A percentile compares a stretch with the other conserved stretches of the same genome.
These are phyloP conservation scores for Neurospora sp. DNA, from an alignment of 495 filamentous ascomycete genomes.

Conservation along the genomic window DNA sequence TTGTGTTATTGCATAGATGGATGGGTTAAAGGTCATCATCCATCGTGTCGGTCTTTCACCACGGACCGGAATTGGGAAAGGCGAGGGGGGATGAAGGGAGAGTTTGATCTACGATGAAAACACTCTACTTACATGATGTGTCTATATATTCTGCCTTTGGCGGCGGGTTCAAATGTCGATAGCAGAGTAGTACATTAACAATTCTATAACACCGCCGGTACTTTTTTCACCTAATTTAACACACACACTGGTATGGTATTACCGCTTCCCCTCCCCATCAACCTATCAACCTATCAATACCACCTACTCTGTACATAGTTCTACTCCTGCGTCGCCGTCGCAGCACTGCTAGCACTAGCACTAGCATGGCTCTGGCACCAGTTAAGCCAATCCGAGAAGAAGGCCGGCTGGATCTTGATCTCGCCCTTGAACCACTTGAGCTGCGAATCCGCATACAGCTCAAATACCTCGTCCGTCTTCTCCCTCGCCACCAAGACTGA, in stretches of 20 bases:
- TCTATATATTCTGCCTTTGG: background rate
- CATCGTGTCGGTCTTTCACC: background rate
- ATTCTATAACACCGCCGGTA: background rate
- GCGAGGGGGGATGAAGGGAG: background rate
- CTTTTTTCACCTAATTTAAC: background rate
- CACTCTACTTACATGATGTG: background rate
- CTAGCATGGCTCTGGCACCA: conserved; percentile 45
- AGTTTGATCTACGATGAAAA: background rate
- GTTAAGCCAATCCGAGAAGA: conserved; percentile 46
- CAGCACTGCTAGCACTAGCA: conserved; percentile 5
- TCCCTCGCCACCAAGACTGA: conserved; percentile 22
- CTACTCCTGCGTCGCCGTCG: conserved; percentile 1
- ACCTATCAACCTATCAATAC: background rate
- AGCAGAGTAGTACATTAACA: background rate
- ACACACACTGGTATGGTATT: background rate
- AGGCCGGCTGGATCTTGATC: conserved; percentile 36
- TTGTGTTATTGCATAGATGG: background rate
- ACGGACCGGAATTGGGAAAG: background rate
- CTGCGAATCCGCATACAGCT: conserved; percentile 35
- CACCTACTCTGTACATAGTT: background rate
- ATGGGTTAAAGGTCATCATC: background rate
- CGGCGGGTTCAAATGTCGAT: background rate
- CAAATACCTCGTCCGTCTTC: conserved; percentile 13
- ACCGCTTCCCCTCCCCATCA: background rate
- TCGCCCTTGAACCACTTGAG: conserved; percentile 32